A percentile compares a stretch with the other conserved stretches of the same genome.
phyloP scores from a whole-genome alignment of 2,329 filamentous ascomycete species.

The Hypoxylon sp. region DNA sequence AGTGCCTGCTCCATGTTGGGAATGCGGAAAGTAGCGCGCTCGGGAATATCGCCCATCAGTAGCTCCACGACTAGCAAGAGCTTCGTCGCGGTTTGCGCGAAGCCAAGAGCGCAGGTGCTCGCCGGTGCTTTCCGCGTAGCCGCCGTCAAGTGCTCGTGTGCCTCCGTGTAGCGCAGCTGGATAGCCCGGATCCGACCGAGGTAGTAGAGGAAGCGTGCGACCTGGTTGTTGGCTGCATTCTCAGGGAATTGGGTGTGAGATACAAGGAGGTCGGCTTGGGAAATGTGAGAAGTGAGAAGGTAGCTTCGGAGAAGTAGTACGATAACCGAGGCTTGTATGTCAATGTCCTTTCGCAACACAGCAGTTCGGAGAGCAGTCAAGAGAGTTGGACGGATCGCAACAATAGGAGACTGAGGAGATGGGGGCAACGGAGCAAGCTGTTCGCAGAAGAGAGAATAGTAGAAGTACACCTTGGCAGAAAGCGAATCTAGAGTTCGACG shows the following conservation, averaged over 20 bases:
- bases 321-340: slow-evolving; percentile 97
- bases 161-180: slow-evolving; percentile 96
- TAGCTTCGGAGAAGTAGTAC: slow-evolving; percentile 96
- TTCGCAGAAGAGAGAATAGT: slow-evolving; percentile 96
- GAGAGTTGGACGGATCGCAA: slow-evolving; percentile 86
- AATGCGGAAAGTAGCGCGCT: slow-evolving; percentile 93
- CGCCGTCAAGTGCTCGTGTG: slow-evolving; percentile 91
- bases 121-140: slow-evolving; percentile 96
- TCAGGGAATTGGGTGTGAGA: slow-evolving; percentile 96
- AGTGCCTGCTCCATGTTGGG: slow-evolving; percentile 87
- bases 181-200: slow-evolving; percentile 96
- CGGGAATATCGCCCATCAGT: slow-evolving; percentile 98
- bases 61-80: slow-evolving; percentile 96
- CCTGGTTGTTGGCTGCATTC: slow-evolving; percentile 96
- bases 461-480: slow-evolving; percentile 96
- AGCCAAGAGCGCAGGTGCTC: slow-evolving; percentile 88
- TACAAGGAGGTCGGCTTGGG: slow-evolving; percentile 94
- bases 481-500: slow-evolving; percentile 94
- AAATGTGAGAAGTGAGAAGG: slow-evolving; percentile 94
- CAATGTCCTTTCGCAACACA: slow-evolving; percentile 95
- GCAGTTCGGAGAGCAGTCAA: slow-evolving; percentile 91
- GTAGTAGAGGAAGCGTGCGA: slow-evolving; percentile 97
- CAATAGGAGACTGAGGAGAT: slow-evolving; percentile 87
- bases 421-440: slow-evolving; percentile 88
- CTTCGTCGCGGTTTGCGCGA: slow-evolving; percentile 96